Percentiles rank a stretch among this genome's conserved stretches.
Evolutionary conservation across 371 early-diverging fungal genomes (phyloP).

Genomic region (Syncephalastrum contaminatum): DNA sequence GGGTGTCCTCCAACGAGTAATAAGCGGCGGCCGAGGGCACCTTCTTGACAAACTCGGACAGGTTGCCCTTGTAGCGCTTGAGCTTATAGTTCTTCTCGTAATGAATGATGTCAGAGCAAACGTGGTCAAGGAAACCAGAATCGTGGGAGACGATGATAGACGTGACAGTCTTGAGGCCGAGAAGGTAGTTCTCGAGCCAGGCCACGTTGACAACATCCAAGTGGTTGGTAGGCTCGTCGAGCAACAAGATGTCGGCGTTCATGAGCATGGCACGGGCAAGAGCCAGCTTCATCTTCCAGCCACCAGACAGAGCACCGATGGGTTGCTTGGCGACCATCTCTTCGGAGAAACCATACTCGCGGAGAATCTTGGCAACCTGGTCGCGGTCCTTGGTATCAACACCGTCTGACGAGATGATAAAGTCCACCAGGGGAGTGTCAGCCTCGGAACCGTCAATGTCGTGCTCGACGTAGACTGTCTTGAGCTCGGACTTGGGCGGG

Average conservation of each 20-base stretch:
- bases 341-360: slow-evolving; percentile 69
- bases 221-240: slow-evolving; percentile 95
- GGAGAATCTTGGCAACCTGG: slow-evolving; percentile 58
- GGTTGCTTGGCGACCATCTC: slow-evolving; percentile 60
- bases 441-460: slow-evolving; percentile 74
- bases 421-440: slow-evolving; percentile 68
- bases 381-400: slow-evolving; percentile 52
- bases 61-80: slow-evolving; percentile 80
- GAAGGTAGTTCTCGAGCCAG: slow-evolving; percentile 83
- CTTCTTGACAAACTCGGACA: slow-evolving; percentile 80
- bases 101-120: slow-evolving; percentile 83
- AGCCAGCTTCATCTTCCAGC: slow-evolving; percentile 90
- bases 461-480: slow-evolving; percentile 77
- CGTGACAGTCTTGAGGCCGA: slow-evolving; percentile 69
- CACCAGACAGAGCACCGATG: slow-evolving; percentile 80
- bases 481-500: slow-evolving; percentile 68
- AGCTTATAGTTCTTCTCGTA: slow-evolving; percentile 73
- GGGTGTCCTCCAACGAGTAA: slow-evolving; percentile 62
- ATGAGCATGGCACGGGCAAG: slow-evolving; percentile 84
- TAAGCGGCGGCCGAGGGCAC: slow-evolving; percentile 78
- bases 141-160: slow-evolving; percentile 90
- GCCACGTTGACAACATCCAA: slow-evolving; percentile 81
- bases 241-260: slow-evolving; percentile 82
- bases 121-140: slow-evolving; percentile 84
- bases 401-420: slow-evolving; percentile 55